phyloP scores from a whole-genome alignment of 176 grass and related monocot species.

The Carex pumila region DNA sequence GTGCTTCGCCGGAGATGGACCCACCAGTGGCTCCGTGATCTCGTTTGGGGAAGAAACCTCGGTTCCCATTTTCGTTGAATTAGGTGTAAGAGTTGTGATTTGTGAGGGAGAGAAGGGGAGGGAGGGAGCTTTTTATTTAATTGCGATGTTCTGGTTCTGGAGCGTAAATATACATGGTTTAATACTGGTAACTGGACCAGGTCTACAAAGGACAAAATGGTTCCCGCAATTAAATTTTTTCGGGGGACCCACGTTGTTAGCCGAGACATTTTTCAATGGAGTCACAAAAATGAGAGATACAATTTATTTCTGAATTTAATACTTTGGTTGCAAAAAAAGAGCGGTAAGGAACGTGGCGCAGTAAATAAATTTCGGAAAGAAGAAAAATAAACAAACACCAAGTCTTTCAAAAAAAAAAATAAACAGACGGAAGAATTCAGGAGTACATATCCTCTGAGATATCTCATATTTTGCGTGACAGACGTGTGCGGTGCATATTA shows the following conservation, averaged over 20 bases:
- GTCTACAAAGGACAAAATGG: background rate
- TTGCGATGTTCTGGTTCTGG: background rate
- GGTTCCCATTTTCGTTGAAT: conserved; percentile 31
- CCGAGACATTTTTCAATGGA: background rate
- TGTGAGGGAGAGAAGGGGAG: background rate
- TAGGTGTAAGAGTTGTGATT: background rate
- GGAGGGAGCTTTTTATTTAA: background rate
- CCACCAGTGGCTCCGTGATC: conserved; percentile 31
- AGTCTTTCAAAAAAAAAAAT: too few relatives aligned
- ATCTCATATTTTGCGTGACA: too few relatives aligned
- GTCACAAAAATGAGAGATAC: background rate
- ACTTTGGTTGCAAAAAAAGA: too few relatives aligned
- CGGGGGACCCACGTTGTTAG: background rate
- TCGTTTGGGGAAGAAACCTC: conserved; percentile 19
- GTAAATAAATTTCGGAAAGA: too few relatives aligned
- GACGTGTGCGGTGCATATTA: too few relatives aligned
- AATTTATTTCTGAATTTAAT: too few relatives aligned
- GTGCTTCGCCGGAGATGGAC: background rate
- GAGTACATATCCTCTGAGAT: too few relatives aligned
- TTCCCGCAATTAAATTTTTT: background rate
- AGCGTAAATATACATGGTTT: background rate
- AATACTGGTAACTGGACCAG: background rate
- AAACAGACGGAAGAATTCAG: background rate
- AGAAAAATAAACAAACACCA: too few relatives aligned
- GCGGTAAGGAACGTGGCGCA: too few relatives aligned